These are phyloP conservation scores for Psilocybe subaeruginosa DNA, from an alignment of 768 basidiomycete genomes.

Conservation along the genomic window DNA sequence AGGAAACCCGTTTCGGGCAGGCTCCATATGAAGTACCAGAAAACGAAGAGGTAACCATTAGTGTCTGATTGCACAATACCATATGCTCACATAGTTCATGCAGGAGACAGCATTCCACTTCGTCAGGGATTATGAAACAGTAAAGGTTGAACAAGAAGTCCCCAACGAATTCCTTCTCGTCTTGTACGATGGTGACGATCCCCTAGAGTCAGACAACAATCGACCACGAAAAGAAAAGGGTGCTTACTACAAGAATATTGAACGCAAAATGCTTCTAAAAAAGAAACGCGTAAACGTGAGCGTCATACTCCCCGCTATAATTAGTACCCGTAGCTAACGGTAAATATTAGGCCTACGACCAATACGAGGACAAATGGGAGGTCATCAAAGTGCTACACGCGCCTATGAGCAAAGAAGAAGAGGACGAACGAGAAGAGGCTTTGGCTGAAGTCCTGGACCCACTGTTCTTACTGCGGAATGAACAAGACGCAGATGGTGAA, in stretches of 20 bases:
- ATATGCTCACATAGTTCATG: neutral
- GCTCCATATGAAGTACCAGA: constrained; percentile 49
- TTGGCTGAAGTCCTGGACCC: constrained; percentile 79
- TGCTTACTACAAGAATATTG: constrained; percentile 90
- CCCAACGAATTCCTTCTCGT: constrained; percentile 84
- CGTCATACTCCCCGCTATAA: constrained; percentile 12
- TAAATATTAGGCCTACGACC: constrained; percentile 58
- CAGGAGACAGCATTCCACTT: constrained; percentile 76
- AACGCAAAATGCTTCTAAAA: constrained; percentile 86
- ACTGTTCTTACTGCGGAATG: constrained; percentile 59
- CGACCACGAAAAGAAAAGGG: constrained; percentile 49
- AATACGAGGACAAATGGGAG: constrained; percentile 83
- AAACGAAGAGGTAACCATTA: constrained; percentile 53
- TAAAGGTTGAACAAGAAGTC: constrained; percentile 86
- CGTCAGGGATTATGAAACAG: constrained; percentile 84
- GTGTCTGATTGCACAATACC: neutral
- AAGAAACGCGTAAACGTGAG: constrained; percentile 81
- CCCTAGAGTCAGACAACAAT: constrained; percentile 32
- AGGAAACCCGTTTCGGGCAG: constrained; percentile 50
- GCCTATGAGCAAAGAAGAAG: constrained; percentile 73
- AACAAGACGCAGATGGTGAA: constrained; percentile 69
- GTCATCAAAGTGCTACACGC: constrained; percentile 74
- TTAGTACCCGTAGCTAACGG: constrained; percentile 5
- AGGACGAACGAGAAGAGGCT: constrained; percentile 77
- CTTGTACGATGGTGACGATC: constrained; percentile 61